Base-by-base conservation (phyloP, 1,284 basidiomycete genomes). In the Coniophora puteana region DNA sequence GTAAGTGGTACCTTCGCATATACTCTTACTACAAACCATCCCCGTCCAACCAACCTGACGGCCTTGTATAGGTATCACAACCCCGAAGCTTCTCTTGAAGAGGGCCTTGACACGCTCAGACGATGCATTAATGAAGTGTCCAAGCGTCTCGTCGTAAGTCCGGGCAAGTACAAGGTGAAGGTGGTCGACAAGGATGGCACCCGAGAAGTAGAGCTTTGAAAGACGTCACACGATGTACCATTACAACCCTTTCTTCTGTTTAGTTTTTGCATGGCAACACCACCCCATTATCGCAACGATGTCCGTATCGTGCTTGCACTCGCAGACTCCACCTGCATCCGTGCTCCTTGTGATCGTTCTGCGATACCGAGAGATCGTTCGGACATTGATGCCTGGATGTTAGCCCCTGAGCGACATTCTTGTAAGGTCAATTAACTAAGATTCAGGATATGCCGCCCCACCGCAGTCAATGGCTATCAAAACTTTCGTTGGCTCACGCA, bases 101-200 rank as follows among this genome's bases (percentile, higher is more conserved):
- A 96, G 55, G 96, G 91, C 5, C 63, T 98, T 17, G 89, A 78
- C 1, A 79, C 87, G 5, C 68, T 99, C 45, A 80, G 76, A 57
- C 83, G 90, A 54, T 97, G 93, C 65, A 84, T 98, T 49, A 74
- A 85, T 51, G 92, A 98, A 67, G 83, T 95, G 1, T 70, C 89
- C 41, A 89, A 88, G 70, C 81, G 96, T 49, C 66, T 95, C 42
- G 80, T 92, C 23, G 81, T 96, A 41, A 82, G 83, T 45, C 84
- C 92, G 24, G 82, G 78, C 24, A 82, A 72, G 51, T 96, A 91
- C 68, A 92, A 87, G 63, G 83, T 93, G 51, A 92, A 93, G 61
- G 72, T 97, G 16, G 88, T 96, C 32, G 92, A 96, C 68, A 89
- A 86, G 62, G 83, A 94, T 56, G 94, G 94, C 38, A 74, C 89